Conservation (phyloP, 2,329 filamentous ascomycete species). For the Dothideomycetes sp. region DNA sequence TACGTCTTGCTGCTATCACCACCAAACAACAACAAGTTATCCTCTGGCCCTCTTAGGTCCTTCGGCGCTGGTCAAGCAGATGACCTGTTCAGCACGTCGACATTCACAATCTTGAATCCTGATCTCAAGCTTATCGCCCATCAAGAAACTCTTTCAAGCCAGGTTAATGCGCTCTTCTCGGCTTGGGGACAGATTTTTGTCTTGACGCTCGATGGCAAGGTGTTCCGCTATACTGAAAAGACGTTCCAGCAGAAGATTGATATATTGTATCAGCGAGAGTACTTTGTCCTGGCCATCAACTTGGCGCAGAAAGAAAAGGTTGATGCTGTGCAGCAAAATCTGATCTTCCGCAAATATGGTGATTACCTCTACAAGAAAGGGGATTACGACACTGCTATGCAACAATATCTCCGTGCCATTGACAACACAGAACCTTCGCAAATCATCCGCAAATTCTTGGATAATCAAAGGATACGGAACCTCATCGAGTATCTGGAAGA, state of each 20-base stretch:
- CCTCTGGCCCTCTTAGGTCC: slow-evolving; percentile 56
- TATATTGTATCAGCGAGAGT: slow-evolving; percentile 85
- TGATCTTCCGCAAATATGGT: slow-evolving; percentile 87
- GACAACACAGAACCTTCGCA: slow-evolving; percentile 94
- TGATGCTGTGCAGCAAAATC: slow-evolving; percentile 70
- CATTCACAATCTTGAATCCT: slow-evolving; percentile 84
- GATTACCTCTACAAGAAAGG: slow-evolving; percentile 92
- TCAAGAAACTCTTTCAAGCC: slow-evolving; percentile 72
- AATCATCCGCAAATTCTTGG: slow-evolving; percentile 92
- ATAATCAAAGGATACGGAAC: slow-evolving; percentile 95
- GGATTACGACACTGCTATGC: slow-evolving; percentile 97
- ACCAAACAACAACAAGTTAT: slow-evolving; percentile 48
- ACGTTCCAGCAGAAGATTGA: slow-evolving; percentile 82
- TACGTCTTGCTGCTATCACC: slow-evolving; percentile 84
- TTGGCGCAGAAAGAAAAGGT: slow-evolving; percentile 83
- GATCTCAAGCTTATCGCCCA: slow-evolving; percentile 85
- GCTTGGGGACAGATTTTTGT: slow-evolving; percentile 90
- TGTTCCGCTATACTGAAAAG: slow-evolving; percentile 85
- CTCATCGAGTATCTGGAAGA: slow-evolving; percentile 96
- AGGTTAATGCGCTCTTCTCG: slow-evolving; percentile 69
- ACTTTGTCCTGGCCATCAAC: slow-evolving; percentile 86
- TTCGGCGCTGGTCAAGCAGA: slow-evolving; percentile 67
- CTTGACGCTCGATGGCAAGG: slow-evolving; percentile 85
- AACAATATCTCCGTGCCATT: slow-evolving; percentile 92
- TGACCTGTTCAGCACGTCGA: slow-evolving; percentile 75